Conservation (phyloP, 768 basidiomycete species). For the Lactifluus hygrophoroides region DNA sequence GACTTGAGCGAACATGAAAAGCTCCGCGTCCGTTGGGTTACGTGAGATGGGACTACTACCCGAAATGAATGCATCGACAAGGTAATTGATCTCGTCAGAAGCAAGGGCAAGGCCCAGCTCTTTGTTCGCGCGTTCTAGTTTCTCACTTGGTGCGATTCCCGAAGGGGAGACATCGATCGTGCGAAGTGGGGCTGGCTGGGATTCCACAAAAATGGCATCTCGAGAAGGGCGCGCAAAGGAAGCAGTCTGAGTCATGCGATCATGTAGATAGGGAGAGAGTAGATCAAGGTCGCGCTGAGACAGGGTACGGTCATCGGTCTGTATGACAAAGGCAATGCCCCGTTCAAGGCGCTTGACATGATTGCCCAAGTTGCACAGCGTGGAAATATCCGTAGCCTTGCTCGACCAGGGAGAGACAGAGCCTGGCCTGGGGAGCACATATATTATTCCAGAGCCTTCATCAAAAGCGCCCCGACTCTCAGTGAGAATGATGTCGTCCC, state of each 20-base stretch:
- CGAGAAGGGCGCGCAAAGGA: conserved; percentile 51
- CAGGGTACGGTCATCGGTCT: conserved; percentile 35
- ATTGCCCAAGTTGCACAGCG: conserved; percentile 69
- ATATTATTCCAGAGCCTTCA: conserved; percentile 41
- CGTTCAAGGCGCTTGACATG: conserved; percentile 81
- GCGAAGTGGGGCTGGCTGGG: conserved; percentile 57
- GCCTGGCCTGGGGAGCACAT: conserved; percentile 75
- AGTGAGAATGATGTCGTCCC: conserved; percentile 56
- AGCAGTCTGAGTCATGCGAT: conserved; percentile 93
- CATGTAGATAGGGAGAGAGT: conserved; percentile 72
- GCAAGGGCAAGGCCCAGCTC: conserved; percentile 87
- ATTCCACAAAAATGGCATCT: conserved; percentile 49
- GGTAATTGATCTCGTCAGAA: conserved; percentile 79
- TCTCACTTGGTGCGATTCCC: conserved; percentile 42
- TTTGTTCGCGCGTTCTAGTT: conserved; percentile 69
- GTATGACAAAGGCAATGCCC: conserved; percentile 63
- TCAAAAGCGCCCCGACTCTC: conserved; percentile 33
- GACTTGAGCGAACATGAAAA: conserved; percentile 99
- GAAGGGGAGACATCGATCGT: conserved; percentile 50
- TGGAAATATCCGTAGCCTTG: conserved; percentile 94
- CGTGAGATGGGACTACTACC: conserved; percentile 58
- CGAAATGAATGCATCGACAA: conserved; percentile 81
- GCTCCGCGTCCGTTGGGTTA: conserved; percentile 92
- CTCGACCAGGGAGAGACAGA: conserved; percentile 99
- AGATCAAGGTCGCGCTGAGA: conserved; percentile 38